Percentiles rank a stretch among this genome's conserved stretches.
Evolutionary conservation across 441 rosid species (phyloP).

Genomic region (Erodium trifolium): DNA sequence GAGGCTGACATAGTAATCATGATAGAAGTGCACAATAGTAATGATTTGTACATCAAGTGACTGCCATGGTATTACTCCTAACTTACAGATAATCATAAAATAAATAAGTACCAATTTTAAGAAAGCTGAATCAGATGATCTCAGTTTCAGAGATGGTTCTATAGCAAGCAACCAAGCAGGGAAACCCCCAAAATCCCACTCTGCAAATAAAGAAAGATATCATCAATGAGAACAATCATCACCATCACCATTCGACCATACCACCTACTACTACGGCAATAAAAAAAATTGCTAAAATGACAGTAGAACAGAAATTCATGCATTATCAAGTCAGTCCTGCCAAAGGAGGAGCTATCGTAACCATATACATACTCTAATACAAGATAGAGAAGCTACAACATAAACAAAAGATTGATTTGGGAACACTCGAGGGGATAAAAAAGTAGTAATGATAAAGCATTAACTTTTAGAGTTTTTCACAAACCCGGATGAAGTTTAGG

Average conservation of each 20-base stretch:
- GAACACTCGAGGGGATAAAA: no score
- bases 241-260: not conserved
- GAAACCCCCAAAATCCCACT: conserved; percentile 96
- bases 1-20: no score
- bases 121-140: conserved; percentile 75
- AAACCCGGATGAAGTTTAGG: no score
- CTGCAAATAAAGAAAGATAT: conserved; percentile 33
- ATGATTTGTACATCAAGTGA: no score
- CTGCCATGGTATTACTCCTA: no score
- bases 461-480: no score
- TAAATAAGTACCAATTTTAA: conserved; percentile 45
- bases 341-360: no score
- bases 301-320: not conserved
- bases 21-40: no score
- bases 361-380: no score
- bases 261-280: not conserved
- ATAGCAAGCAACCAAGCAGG: conserved; percentile 86
- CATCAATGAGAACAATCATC: not conserved
- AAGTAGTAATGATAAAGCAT: no score
- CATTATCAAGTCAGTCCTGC: not conserved
- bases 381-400: no score
- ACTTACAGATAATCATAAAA: not conserved
- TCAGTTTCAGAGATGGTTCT: conserved; percentile 51
- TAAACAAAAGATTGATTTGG: no score
- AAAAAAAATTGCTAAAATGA: not conserved